These are phyloP conservation scores for Termitomyces sp. DNA, from an alignment of 768 basidiomycete genomes.

Conservation along the genomic window DNA sequence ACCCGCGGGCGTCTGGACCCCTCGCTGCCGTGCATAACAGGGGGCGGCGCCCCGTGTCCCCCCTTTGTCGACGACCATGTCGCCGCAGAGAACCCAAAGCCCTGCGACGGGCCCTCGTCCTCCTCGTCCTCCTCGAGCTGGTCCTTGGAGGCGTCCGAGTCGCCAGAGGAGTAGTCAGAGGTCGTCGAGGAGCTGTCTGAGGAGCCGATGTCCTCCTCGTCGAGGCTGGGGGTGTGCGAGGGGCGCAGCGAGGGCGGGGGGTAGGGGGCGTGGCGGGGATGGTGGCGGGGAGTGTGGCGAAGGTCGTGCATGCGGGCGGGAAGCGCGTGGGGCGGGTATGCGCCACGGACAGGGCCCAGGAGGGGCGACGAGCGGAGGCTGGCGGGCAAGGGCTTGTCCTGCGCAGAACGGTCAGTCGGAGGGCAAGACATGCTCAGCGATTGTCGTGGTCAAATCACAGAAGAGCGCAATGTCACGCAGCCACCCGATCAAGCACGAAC, in stretches of 20 bases:
- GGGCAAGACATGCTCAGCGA: background rate
- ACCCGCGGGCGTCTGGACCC: background rate
- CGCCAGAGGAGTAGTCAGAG: background rate
- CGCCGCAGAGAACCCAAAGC: constrained; percentile 7
- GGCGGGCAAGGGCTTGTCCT: background rate
- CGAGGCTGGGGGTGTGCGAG: background rate
- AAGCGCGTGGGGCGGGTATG: background rate
- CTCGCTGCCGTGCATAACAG: no score
- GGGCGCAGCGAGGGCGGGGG: background rate
- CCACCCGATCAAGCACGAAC: constrained; percentile 2
- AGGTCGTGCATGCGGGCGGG: background rate
- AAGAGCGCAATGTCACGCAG: background rate
- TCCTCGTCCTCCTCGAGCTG: background rate
- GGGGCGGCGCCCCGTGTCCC: no score
- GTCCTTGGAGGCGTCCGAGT: background rate
- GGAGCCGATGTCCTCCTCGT: constrained; percentile 7
- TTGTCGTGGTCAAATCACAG: background rate
- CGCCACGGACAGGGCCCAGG: background rate
- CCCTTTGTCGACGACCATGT: background rate
- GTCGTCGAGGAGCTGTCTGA: background rate
- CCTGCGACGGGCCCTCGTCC: background rate
- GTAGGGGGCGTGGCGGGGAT: background rate
- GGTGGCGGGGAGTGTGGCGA: background rate
- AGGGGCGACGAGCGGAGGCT: background rate
- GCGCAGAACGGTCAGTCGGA: background rate